Evolutionary conservation across 108 stramenopile genomes (phyloP).

Genomic region (Skeletonema marinoi): DNA sequence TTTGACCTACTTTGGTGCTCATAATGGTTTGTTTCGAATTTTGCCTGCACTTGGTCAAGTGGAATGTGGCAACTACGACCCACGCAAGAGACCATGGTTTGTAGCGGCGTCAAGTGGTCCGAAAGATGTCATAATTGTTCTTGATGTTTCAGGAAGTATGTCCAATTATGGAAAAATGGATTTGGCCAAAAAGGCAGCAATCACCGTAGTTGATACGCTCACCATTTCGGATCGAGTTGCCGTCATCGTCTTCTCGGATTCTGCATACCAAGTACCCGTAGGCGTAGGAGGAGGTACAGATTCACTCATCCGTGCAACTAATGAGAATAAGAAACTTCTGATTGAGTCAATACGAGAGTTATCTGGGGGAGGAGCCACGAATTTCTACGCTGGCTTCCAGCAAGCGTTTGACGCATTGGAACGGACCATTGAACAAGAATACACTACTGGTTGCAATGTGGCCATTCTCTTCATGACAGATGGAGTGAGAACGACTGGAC

Average conservation of each 20-base stretch:
- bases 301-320: slow-evolving; percentile 32
- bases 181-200: slow-evolving; percentile 46
- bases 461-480: too few relatives aligned
- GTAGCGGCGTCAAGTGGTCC: slow-evolving; percentile 58
- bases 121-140: slow-evolving; percentile 63
- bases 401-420: slow-evolving; percentile 14
- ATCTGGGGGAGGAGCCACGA: slow-evolving; percentile 16
- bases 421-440: too few relatives aligned
- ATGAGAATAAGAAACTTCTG: background rate
- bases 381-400: slow-evolving; percentile 40
- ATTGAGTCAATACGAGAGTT: slow-evolving; percentile 14
- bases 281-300: slow-evolving; percentile 15
- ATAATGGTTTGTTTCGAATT: slow-evolving; percentile 47
- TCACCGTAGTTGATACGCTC: slow-evolving; percentile 45
- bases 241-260: slow-evolving; percentile 32
- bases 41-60: slow-evolving; percentile 29
- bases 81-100: slow-evolving; percentile 60
- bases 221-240: slow-evolving; percentile 51
- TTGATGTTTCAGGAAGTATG: slow-evolving; percentile 66
- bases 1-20: slow-evolving; percentile 43
- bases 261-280: slow-evolving; percentile 6
- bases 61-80: slow-evolving; percentile 41
- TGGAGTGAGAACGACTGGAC: too few relatives aligned
- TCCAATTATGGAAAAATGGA: slow-evolving; percentile 16
- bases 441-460: too few relatives aligned